phyloP scores from a whole-genome alignment of 2,329 filamentous ascomycete genomes.

The Arthroderma sp. region DNA sequence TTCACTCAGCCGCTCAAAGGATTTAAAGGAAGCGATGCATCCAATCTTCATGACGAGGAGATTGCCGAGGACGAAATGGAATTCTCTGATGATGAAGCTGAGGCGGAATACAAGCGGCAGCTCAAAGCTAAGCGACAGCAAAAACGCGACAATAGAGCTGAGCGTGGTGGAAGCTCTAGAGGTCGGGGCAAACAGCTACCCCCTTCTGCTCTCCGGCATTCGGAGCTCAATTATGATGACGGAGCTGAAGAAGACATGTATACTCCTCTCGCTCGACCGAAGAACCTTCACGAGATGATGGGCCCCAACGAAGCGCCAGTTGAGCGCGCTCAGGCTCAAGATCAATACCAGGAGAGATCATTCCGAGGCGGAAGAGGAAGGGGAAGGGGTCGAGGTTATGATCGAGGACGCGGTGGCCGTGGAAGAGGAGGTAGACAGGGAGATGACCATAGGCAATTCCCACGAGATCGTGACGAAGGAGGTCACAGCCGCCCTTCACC shows the following conservation, averaged over 20 bases:
- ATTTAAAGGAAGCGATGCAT: slow-evolving; percentile 82
- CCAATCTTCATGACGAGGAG: slow-evolving; percentile 90
- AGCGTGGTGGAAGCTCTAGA: slow-evolving; percentile 24
- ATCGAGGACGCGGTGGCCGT: slow-evolving; percentile 12
- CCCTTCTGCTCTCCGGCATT: slow-evolving; percentile 26
- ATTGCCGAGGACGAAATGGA: slow-evolving; percentile 74
- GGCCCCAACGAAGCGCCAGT: slow-evolving; percentile 24
- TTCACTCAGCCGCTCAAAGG: slow-evolving; percentile 71
- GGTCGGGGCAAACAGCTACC: slow-evolving; percentile 21
- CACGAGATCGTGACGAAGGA: not conserved
- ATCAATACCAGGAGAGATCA: slow-evolving; percentile 19
- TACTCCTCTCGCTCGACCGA: slow-evolving; percentile 55
- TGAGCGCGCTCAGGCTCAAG: slow-evolving; percentile 13
- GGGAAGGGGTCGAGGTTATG: slow-evolving; percentile 21
- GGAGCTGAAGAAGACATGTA: slow-evolving; percentile 44
- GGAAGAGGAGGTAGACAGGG: slow-evolving; percentile 25
- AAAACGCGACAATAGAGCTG: slow-evolving; percentile 37
- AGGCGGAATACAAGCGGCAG: slow-evolving; percentile 64
- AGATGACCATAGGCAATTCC: slow-evolving; percentile 3
- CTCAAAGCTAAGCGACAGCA: slow-evolving; percentile 53
- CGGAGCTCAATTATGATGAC: slow-evolving; percentile 54
- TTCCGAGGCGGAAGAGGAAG: slow-evolving; percentile 37
- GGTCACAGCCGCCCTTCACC: not conserved
- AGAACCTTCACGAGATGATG: slow-evolving; percentile 45
- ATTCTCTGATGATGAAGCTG: slow-evolving; percentile 93